Evolutionary conservation across 176 grass and related monocot genomes (phyloP), one percentile per base, ranked within the genome.

Genomic region (Carex pumila): DNA sequence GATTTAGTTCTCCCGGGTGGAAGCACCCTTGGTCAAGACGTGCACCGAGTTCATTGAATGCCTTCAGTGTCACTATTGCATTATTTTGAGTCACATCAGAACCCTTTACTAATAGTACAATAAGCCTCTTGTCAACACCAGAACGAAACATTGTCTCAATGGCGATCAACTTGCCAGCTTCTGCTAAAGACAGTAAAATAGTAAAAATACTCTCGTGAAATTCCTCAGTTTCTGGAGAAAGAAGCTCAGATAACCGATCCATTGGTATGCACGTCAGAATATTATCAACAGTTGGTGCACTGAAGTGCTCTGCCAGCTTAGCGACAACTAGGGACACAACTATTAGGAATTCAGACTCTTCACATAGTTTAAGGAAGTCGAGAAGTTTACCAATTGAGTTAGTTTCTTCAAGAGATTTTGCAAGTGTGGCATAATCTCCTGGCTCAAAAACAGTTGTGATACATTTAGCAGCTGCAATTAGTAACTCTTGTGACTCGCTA

Each of bases 81-180:
- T 92, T 84, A 57, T 90, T 88, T 61, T 94, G 92, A 84, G 90
- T 85, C 79, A 88, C 79, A 81, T 94, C 90, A 65, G 90, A 94
- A 81, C 88, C 88, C 77, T 36, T 86, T 25, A 79, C 88, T 41
- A 94, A 61, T 86, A 92, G 90, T 79, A 87, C 66, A 71, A 94
- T 86, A 82, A 94, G 88, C 82, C 91, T 94, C 81, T 94, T 92
- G 74, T 90, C 90, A 83, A 94, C 66, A 72, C 90, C 90, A 8
- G 92, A 86, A 73, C 87, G 57, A 3, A 94, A 88, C 88, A 94
- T 94, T 36, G 17, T 83, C 69, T 94, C 88, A 71, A 90, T 85
- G 65, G 84, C 90, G 53, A 77, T 92, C 65, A 88, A 83, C 47
- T 92, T 94, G 41, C 92, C 90, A 71, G 86, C 86, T 77, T 92